phyloP scores from a whole-genome alignment of 202 grass and related monocot species.

The Schoenoplectus triqueter region DNA sequence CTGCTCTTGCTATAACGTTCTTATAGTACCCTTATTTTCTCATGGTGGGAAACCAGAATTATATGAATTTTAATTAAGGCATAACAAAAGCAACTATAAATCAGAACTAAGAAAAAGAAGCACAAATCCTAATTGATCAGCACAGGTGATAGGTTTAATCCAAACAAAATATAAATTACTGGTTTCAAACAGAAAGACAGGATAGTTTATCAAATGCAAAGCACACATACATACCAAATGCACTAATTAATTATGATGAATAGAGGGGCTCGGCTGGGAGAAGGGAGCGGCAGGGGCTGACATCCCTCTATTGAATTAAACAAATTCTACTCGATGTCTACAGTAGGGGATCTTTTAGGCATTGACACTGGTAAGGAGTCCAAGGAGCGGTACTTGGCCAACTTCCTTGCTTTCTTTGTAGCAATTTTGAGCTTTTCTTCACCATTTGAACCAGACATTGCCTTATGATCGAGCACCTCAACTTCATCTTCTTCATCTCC shows the following conservation, averaged over 20 bases:
- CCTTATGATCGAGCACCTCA: constrained; percentile 11
- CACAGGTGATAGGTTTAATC: background rate
- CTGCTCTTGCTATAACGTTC: too few species aligned
- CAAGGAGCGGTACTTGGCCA: constrained; percentile 62
- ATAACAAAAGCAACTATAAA: too few species aligned
- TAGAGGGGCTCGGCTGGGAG: too few species aligned
- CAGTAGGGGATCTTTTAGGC: background rate
- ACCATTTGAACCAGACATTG: background rate
- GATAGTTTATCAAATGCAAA: background rate
- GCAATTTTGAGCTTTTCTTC: constrained; percentile 22
- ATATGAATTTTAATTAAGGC: too few species aligned
- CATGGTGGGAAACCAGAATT: too few species aligned
- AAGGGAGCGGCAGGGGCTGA: too few species aligned
- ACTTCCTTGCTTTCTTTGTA: constrained; percentile 63
- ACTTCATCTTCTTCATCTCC: constrained; percentile 22
- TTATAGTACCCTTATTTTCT: too few species aligned
- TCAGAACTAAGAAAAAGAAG: too few species aligned
- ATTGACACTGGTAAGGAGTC: constrained; percentile 35
- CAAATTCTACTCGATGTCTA: background rate
- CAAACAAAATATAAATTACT: background rate
- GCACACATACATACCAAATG: constrained; percentile 6
- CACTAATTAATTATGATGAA: background rate
- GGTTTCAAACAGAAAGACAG: background rate
- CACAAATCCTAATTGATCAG: background rate
- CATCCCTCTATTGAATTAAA: background rate